Evolutionary conservation across 179 eudicot species (phyloP).

Genomic region (Vitellaria paradoxa): DNA sequence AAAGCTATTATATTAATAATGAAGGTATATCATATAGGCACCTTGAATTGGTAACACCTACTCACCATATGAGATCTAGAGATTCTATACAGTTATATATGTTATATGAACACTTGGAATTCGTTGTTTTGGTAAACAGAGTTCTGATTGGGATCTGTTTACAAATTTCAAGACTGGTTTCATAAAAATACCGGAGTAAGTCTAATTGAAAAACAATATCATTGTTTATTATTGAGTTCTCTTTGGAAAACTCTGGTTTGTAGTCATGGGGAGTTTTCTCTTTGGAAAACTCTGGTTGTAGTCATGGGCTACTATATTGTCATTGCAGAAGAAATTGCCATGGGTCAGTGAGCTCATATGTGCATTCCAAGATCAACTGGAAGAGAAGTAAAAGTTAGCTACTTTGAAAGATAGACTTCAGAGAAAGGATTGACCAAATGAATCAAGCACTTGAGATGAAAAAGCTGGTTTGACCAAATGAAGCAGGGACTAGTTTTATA

Average conservation of each 20-base stretch:
- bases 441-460: background rate
- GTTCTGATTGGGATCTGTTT: background rate
- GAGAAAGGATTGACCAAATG: background rate
- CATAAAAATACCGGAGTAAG: background rate
- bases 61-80: background rate
- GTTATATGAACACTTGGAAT: background rate
- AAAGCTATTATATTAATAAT: background rate
- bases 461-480: background rate
- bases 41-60: background rate
- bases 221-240: background rate
- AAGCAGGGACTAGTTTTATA: too few relatives aligned
- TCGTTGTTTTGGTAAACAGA: background rate
- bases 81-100: background rate
- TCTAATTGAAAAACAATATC: background rate
- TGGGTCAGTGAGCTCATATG: background rate
- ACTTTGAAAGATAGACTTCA: background rate
- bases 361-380: background rate
- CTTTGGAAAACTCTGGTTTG: too few relatives aligned
- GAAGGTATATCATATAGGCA: background rate
- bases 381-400: background rate
- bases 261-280: background rate
- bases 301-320: background rate
- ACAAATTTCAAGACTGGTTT: background rate
- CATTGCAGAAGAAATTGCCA: background rate
- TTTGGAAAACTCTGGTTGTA: background rate